Conservation (phyloP, 2,329 filamentous ascomycete genomes). For the Aspergillus pseudoglaucus region DNA sequence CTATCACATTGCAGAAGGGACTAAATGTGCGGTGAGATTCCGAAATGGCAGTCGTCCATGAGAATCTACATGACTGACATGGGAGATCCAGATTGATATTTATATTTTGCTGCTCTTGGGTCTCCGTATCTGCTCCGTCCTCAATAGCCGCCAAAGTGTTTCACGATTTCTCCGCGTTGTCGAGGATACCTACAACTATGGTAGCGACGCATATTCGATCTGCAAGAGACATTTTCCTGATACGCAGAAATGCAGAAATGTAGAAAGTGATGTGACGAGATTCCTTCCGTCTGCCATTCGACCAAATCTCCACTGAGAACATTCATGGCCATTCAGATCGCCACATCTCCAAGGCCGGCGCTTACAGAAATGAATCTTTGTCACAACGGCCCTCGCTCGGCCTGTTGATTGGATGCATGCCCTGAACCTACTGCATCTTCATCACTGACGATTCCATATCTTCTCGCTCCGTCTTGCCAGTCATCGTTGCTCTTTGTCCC, state of each 20-base stretch:
- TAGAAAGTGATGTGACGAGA: too few species aligned
- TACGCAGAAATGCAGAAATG: too few species aligned
- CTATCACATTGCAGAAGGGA: background rate
- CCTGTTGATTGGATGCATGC: background rate
- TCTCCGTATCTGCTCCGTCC: too few species aligned
- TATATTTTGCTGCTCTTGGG: too few species aligned
- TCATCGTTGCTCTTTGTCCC: slow-evolving; percentile 4
- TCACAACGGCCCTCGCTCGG: background rate
- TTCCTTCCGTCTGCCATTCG: background rate
- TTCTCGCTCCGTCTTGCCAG: slow-evolving; percentile 1
- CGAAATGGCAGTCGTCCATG: background rate
- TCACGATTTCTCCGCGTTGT: too few species aligned
- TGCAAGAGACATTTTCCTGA: too few species aligned
- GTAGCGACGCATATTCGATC: too few species aligned
- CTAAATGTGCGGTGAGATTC: background rate
- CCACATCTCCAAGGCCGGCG: background rate
- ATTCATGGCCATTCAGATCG: background rate
- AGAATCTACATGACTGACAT: too few species aligned
- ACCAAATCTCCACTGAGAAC: background rate
- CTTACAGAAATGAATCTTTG: background rate
- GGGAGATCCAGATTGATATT: too few species aligned
- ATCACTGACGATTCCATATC: slow-evolving; percentile 2
- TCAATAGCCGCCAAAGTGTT: too few species aligned
- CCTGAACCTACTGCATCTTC: background rate
- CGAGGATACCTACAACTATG: too few species aligned